A percentile compares a stretch with the other conserved stretches of the same genome.
These are phyloP conservation scores for Cladosporium velox DNA, from an alignment of 2,329 filamentous ascomycete species.

Conservation along the genomic window DNA sequence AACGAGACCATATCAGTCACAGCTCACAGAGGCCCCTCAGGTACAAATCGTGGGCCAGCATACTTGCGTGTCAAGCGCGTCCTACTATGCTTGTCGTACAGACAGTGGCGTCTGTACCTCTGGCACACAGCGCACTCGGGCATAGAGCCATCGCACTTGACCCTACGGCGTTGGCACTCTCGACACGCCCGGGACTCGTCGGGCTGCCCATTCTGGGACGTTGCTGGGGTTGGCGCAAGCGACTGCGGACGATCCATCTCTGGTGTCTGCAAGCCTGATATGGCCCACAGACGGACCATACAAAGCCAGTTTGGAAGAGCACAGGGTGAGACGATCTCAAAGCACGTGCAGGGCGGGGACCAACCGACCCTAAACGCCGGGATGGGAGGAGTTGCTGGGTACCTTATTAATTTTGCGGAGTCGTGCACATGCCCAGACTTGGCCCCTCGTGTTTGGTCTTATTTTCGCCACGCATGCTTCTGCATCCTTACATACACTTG, in stretches of 20 bases:
- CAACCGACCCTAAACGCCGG: background rate
- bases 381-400: background rate
- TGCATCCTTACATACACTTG: conserved; percentile 1
- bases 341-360: conserved; percentile 4
- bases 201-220: background rate
- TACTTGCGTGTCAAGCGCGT: conserved; percentile 20
- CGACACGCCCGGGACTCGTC: conserved; percentile 13
- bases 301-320: background rate
- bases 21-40: background rate
- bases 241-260: conserved; percentile 5
- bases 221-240: conserved; percentile 10
- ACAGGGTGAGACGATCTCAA: background rate
- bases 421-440: conserved; percentile 10
- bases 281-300: conserved; percentile 2
- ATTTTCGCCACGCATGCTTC: conserved; percentile 5
- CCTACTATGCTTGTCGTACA: conserved; percentile 19
- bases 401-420: conserved; percentile 8
- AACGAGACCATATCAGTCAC: background rate
- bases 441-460: conserved; percentile 1
- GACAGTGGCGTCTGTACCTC: conserved; percentile 19
- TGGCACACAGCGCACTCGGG: conserved; percentile 17
- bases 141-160: conserved; percentile 16
- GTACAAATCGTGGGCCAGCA: background rate
- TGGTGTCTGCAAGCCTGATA: background rate
- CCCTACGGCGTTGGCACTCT: conserved; percentile 18